phyloP scores from a whole-genome alignment of 306 rosid genomes.

The Abrus pulchellus region DNA sequence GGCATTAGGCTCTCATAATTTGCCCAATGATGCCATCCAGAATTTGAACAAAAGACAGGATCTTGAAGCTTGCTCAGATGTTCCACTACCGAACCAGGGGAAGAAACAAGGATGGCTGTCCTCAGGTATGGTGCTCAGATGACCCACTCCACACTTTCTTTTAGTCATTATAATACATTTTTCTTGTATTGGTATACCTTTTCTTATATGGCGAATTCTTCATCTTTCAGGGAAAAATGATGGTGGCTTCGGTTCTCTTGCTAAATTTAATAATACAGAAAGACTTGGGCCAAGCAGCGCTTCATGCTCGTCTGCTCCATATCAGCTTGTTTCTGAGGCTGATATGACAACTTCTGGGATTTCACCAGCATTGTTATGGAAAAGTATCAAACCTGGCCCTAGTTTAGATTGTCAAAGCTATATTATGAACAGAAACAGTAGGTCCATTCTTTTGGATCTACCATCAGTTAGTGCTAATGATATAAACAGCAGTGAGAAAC shows the following conservation, averaged over 20 bases:
- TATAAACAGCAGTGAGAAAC: constrained; percentile 29
- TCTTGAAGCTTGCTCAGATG: constrained; percentile 39
- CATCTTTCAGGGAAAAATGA: constrained; percentile 52
- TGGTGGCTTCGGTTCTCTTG: constrained; percentile 41
- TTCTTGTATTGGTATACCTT: not conserved
- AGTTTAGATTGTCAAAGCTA: constrained; percentile 39
- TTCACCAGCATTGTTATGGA: constrained; percentile 47
- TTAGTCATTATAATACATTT: constrained; percentile 11
- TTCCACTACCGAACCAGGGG: constrained; percentile 25
- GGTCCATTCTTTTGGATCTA: constrained; percentile 41
- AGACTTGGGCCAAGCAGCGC: constrained; percentile 50
- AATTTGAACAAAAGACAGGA: constrained; percentile 34
- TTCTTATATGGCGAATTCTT: constrained; percentile 3
- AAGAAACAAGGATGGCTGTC: constrained; percentile 44
- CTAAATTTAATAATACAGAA: constrained; percentile 36
- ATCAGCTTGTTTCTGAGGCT: constrained; percentile 42
- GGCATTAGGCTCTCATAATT: constrained; percentile 33
- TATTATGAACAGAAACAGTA: constrained; percentile 41
- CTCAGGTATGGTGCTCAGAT: constrained; percentile 34
- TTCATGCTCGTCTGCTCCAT: constrained; percentile 37
- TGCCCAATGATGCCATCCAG: constrained; percentile 34
- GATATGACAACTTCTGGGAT: constrained; percentile 46
- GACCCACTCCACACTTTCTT: not conserved
- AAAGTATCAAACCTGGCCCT: constrained; percentile 33
- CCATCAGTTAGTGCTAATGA: constrained; percentile 40